These are phyloP conservation scores for Cryphonectria carpinicola DNA, from an alignment of 2,329 filamentous ascomycete species.

Conservation along the genomic window DNA sequence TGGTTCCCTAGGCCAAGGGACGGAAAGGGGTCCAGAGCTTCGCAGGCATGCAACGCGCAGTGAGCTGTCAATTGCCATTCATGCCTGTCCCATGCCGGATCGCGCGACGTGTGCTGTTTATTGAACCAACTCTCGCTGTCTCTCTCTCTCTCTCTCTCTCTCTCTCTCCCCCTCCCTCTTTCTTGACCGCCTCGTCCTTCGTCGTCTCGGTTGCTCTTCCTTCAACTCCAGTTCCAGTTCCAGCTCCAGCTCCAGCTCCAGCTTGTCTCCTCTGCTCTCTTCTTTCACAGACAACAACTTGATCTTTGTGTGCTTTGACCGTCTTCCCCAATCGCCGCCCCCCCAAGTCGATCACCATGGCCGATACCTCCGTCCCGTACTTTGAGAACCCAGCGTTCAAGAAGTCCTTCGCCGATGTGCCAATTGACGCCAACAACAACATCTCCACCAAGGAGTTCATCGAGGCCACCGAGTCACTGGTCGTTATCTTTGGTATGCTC, in stretches of 20 bases:
- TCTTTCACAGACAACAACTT: not conserved
- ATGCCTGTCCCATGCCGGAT: not conserved
- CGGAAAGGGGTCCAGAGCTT: constrained; percentile 8
- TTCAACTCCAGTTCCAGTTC: not conserved
- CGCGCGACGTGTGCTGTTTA: not conserved
- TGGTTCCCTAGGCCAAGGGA: not conserved
- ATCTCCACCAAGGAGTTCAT: constrained; percentile 87
- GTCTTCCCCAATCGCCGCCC: not conserved
- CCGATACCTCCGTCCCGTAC: constrained; percentile 60
- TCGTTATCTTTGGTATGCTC: constrained; percentile 76
- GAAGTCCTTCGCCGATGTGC: constrained; percentile 82
- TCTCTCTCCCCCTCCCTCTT: too few relatives aligned
- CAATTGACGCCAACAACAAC: constrained; percentile 72
- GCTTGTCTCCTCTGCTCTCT: not conserved
- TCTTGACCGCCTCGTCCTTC: constrained; percentile 9
- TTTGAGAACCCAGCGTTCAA: constrained; percentile 74
- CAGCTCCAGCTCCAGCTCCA: not conserved
- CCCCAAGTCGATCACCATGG: constrained; percentile 31
- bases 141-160: too few relatives aligned
- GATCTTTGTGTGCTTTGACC: not conserved
- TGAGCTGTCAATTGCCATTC: constrained; percentile 9
- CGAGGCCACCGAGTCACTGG: constrained; percentile 84
- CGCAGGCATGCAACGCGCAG: constrained; percentile 1
- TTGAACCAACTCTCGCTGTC: not conserved
- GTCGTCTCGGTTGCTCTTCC: not conserved